Evolutionary conservation across 2,329 filamentous ascomycete genomes (phyloP).

Genomic region (Epichloe coenophiala): DNA sequence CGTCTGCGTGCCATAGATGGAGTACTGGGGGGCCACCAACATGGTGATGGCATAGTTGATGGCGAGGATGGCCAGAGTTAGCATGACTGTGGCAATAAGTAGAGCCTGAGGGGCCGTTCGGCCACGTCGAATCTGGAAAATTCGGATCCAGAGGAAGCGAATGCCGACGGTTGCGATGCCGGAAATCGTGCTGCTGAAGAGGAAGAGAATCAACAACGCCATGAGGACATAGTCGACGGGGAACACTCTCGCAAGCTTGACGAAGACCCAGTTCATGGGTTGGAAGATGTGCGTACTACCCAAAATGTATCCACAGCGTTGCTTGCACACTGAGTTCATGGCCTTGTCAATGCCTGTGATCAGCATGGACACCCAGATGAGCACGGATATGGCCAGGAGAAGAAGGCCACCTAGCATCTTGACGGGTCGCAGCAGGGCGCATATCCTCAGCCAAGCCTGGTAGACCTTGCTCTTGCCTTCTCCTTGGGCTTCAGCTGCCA

Average conservation of each 20-base stretch:
- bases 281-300: conserved; percentile 84
- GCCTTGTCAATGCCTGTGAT: conserved; percentile 94
- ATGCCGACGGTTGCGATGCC: conserved; percentile 82
- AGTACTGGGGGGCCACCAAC: conserved; percentile 91
- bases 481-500: conserved; percentile 71
- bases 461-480: conserved; percentile 65
- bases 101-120: conserved; percentile 86
- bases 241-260: conserved; percentile 70
- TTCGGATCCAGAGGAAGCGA: conserved; percentile 85
- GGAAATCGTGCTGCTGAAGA: conserved; percentile 79
- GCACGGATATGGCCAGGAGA: conserved; percentile 56
- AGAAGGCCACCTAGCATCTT: conserved; percentile 77
- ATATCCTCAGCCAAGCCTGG: conserved; percentile 63
- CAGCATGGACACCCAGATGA: conserved; percentile 85
- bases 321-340: conserved; percentile 85
- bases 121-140: conserved; percentile 83
- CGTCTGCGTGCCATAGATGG: conserved; percentile 86
- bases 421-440: conserved; percentile 72
- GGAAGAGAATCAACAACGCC: conserved; percentile 67
- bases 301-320: conserved; percentile 82
- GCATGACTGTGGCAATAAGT: conserved; percentile 77
- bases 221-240: conserved; percentile 89
- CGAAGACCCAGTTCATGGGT: conserved; percentile 73
- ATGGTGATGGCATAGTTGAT: conserved; percentile 89
- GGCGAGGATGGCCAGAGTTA: conserved; percentile 78